These are phyloP conservation scores for Apocynum venetum DNA, from an alignment of 257 asterid genomes.

Conservation along the genomic window DNA sequence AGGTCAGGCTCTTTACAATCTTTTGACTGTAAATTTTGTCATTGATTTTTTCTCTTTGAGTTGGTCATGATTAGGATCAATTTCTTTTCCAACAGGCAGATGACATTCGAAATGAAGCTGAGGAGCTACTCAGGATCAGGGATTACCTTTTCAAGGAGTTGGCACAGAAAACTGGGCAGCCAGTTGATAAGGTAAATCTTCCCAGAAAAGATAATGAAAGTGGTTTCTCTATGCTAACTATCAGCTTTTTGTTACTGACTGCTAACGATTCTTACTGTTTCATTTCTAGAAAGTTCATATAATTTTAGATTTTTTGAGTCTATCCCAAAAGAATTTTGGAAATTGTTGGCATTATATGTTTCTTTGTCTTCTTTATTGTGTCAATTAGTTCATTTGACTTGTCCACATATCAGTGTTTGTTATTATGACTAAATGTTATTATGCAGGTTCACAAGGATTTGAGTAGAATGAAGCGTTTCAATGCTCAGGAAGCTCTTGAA, in stretches of 20 bases:
- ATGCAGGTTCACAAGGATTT: constrained; percentile 72
- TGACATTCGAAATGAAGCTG: constrained; percentile 76
- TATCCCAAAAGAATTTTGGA: background rate
- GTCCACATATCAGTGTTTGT: background rate
- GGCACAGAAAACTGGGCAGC: constrained; percentile 83
- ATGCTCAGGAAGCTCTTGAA: constrained; percentile 78
- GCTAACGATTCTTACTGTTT: background rate
- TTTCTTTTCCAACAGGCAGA: constrained; percentile 63
- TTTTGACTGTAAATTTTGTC: constrained; percentile 1
- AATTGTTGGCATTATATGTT: background rate
- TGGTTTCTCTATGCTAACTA: background rate
- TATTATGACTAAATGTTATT: background rate
- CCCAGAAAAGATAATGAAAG: background rate
- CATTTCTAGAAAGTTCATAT: background rate
- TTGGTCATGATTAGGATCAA: background rate
- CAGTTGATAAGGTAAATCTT: constrained; percentile 59
- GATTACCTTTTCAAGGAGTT: constrained; percentile 89
- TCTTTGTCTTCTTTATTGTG: background rate
- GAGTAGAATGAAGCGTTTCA: constrained; percentile 58
- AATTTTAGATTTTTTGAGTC: background rate
- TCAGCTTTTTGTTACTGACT: background rate
- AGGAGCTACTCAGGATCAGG: constrained; percentile 75
- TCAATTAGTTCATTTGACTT: background rate
- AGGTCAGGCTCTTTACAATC: constrained; percentile 41
- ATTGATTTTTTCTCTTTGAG: constrained; percentile 6